Conservation (phyloP, 2,329 filamentous ascomycete genomes). For the Epichloe festucae region DNA sequence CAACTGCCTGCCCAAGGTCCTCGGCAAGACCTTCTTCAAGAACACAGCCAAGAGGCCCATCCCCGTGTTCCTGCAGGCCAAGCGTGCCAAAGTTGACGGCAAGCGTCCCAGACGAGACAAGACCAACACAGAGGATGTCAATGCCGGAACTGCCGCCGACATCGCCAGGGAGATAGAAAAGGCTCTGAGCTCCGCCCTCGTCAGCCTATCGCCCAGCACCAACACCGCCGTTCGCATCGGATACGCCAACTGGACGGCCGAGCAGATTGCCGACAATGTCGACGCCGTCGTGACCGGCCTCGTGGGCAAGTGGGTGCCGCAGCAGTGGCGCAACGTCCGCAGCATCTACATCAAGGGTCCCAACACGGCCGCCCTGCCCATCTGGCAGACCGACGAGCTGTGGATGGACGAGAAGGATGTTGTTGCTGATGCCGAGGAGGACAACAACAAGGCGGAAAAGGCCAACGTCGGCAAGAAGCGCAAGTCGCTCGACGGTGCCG, state of each 20-base stretch:
- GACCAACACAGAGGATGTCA: slow-evolving; percentile 21
- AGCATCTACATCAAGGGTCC: slow-evolving; percentile 83
- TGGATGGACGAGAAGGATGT: slow-evolving; percentile 70
- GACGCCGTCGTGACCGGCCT: slow-evolving; percentile 56
- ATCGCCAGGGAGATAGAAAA: slow-evolving; percentile 73
- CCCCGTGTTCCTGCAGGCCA: slow-evolving; percentile 57
- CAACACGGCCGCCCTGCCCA: slow-evolving; percentile 76
- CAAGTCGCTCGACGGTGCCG: slow-evolving; percentile 31
- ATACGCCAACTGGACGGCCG: slow-evolving; percentile 56
- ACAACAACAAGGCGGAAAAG: slow-evolving; percentile 36
- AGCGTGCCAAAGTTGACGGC: slow-evolving; percentile 46
- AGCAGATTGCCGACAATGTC: slow-evolving; percentile 72
- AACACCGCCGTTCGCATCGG: slow-evolving; percentile 75
- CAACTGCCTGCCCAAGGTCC: slow-evolving; percentile 56
- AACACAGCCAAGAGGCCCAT: slow-evolving; percentile 72
- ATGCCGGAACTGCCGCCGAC: slow-evolving; percentile 44
- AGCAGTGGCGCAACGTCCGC: slow-evolving; percentile 79
- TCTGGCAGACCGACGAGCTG: slow-evolving; percentile 86
- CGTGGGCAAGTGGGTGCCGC: slow-evolving; percentile 67
- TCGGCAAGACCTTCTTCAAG: slow-evolving; percentile 93
- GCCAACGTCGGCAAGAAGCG: slow-evolving; percentile 54
- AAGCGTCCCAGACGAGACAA: slow-evolving; percentile 46
- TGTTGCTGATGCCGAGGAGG: slow-evolving; percentile 47
- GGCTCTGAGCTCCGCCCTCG: slow-evolving; percentile 62
- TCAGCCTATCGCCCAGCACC: slow-evolving; percentile 65